Percentiles rank a stretch among this genome's conserved stretches.
Evolutionary conservation across 805 yeast genomes (phyloP).

Genomic region (Candida nitratophila): DNA sequence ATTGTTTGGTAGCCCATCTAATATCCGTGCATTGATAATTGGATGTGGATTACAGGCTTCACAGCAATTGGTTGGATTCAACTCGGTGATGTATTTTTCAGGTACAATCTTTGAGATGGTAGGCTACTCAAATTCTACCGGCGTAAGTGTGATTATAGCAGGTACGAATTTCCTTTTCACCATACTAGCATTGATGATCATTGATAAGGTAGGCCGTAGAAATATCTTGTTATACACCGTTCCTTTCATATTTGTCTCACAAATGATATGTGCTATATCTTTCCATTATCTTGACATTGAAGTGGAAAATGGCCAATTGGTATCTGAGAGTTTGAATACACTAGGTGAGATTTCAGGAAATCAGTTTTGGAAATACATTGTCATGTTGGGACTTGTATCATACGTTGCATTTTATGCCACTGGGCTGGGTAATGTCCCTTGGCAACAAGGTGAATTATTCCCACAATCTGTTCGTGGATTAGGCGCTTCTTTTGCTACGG

Average conservation of each 20-base stretch:
- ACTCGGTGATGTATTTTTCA: constrained; percentile 51
- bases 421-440: constrained; percentile 51
- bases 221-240: constrained; percentile 37
- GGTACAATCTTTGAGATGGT: constrained; percentile 47
- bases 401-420: constrained; percentile 47
- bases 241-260: constrained; percentile 38
- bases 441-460: constrained; percentile 54
- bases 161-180: constrained; percentile 51
- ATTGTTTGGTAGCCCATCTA: constrained; percentile 35
- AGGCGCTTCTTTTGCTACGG: constrained; percentile 33
- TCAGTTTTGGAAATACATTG: constrained; percentile 35
- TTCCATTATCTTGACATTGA: constrained; percentile 36
- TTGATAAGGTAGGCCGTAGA: constrained; percentile 47
- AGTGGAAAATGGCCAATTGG: not conserved
- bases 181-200: constrained; percentile 38
- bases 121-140: constrained; percentile 45
- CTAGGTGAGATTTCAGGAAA: constrained; percentile 16
- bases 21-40: constrained; percentile 43
- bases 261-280: constrained; percentile 45
- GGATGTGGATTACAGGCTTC: constrained; percentile 53
- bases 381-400: constrained; percentile 39
- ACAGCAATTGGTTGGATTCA: constrained; percentile 53
- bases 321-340: constrained; percentile 6
- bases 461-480: constrained; percentile 48
- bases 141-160: constrained; percentile 47